Evolutionary conservation across 495 filamentous ascomycete genomes (phyloP).

Genomic region (Aspergillus olivimuriae): DNA sequence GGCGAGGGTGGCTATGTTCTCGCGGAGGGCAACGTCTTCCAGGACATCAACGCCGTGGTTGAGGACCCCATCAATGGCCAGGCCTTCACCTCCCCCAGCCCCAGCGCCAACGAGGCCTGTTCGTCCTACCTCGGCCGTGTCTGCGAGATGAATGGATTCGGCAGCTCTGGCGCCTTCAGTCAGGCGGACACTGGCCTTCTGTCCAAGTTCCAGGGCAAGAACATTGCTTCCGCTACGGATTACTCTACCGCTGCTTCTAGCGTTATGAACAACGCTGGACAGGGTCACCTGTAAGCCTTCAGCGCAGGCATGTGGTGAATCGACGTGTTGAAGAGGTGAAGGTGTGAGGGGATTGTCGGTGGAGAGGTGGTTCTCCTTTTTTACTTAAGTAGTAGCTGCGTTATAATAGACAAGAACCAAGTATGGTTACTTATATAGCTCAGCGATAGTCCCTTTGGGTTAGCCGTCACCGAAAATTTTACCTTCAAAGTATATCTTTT

Average conservation of each 20-base stretch:
- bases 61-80: constrained; percentile 24
- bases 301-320: not conserved
- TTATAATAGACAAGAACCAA: too few species aligned
- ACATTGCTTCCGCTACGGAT: not conserved
- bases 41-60: constrained; percentile 30
- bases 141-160: not conserved
- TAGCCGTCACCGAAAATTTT: too few species aligned
- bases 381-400: too few species aligned
- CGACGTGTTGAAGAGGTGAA: not conserved
- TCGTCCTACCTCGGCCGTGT: constrained; percentile 27
- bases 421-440: too few species aligned
- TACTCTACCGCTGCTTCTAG: not conserved
- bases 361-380: not conserved
- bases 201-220: constrained; percentile 21
- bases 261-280: not conserved
- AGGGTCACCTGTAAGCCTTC: not conserved
- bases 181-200: constrained; percentile 17
- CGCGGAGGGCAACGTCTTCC: constrained; percentile 50
- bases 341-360: not conserved
- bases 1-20: constrained; percentile 40
- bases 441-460: too few species aligned
- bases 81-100: constrained; percentile 18
- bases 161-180: not conserved
- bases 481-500: too few species aligned
- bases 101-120: not conserved